These are phyloP conservation scores for Kazachstania sp. DNA, from an alignment of 1,139 yeast species.

Conservation along the genomic window DNA sequence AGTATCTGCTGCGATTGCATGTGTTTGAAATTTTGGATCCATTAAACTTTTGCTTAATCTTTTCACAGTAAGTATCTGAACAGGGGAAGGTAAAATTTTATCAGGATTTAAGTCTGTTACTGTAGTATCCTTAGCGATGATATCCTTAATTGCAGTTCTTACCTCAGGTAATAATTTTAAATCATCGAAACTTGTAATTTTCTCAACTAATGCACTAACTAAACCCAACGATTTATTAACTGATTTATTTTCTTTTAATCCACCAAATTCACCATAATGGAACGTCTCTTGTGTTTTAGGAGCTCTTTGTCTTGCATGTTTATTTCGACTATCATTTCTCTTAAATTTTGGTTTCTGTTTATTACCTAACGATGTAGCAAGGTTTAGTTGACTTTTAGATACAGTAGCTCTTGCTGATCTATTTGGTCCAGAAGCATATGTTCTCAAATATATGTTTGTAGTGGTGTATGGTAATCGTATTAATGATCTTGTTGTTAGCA, in stretches of 20 bases:
- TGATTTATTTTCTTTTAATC: constrained; percentile 18
- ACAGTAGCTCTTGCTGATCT: neutral
- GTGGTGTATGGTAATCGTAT: neutral
- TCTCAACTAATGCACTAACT: constrained; percentile 31
- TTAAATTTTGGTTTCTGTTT: neutral
- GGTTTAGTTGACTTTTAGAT: neutral
- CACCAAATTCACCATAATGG: constrained; percentile 20
- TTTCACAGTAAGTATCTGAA: constrained; percentile 52
- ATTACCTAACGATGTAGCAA: neutral
- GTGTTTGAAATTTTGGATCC: constrained; percentile 46
- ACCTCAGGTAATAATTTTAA: constrained; percentile 61
- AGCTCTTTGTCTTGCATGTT: neutral
- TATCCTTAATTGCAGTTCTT: constrained; percentile 52
- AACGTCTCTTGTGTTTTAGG: constrained; percentile 1
- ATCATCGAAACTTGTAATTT: constrained; percentile 53
- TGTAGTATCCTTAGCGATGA: constrained; percentile 41
- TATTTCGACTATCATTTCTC: neutral
- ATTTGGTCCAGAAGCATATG: neutral
- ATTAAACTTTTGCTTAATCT: constrained; percentile 34
- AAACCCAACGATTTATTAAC: constrained; percentile 5
- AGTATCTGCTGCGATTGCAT: constrained; percentile 88
- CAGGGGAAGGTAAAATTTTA: constrained; percentile 48
- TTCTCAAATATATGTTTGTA: neutral
- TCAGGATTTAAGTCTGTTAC: constrained; percentile 14
- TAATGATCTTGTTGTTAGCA: neutral